Evolutionary conservation across 495 filamentous ascomycete species (phyloP).

Genomic region (Aspergillus leporis): DNA sequence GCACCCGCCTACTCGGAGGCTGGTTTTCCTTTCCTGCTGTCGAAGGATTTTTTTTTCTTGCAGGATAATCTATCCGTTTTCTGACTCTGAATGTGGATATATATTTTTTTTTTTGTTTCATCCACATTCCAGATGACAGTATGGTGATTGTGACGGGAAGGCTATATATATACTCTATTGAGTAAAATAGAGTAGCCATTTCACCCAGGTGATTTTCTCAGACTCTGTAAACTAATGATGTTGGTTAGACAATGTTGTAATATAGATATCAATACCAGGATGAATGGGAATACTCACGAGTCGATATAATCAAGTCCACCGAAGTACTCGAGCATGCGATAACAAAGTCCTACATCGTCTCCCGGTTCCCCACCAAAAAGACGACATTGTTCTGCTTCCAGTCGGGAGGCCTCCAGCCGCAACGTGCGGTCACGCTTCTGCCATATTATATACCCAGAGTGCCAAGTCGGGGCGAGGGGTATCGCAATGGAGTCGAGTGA

Average conservation of each 20-base stretch:
- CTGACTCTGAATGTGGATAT: neutral
- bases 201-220: conserved; percentile 23
- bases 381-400: conserved; percentile 43
- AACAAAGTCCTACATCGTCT: conserved; percentile 46
- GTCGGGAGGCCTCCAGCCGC: conserved; percentile 24
- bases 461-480: conserved; percentile 44
- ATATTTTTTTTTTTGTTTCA: conserved; percentile 8
- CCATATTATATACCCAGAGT: conserved; percentile 42
- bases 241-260: conserved; percentile 5
- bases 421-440: conserved; percentile 33
- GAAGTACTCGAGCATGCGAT: conserved; percentile 52
- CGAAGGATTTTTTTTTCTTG: neutral
- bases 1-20: conserved; percentile 23
- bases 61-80: neutral
- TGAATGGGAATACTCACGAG: conserved; percentile 32
- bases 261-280: neutral
- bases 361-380: conserved; percentile 50
- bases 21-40: neutral
- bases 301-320: conserved; percentile 51
- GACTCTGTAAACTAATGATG: conserved; percentile 16
- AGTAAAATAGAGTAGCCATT: too few relatives aligned
- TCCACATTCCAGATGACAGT: neutral
- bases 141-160: conserved; percentile 1
- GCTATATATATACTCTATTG: neutral
- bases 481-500: conserved; percentile 13